Percentiles rank a stretch among this genome's conserved stretches.
Evolutionary conservation across 306 rosid genomes (phyloP).

Genomic region (Abrus pulchellus): DNA sequence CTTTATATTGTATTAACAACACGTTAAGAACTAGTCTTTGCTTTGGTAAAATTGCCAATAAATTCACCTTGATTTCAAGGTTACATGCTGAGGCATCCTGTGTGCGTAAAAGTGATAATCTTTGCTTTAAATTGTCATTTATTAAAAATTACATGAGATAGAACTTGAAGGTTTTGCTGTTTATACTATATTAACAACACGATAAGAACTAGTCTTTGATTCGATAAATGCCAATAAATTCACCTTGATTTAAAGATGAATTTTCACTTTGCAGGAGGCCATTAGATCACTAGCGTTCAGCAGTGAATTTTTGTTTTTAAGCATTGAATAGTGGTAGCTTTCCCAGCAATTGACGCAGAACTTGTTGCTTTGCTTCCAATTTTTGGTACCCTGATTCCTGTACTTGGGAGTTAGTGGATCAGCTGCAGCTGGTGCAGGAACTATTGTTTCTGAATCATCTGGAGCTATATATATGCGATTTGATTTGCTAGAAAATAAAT

Average conservation of each 20-base stretch:
- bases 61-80: constrained; percentile 19
- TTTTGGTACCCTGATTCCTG: constrained; percentile 71
- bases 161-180: no score
- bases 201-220: no score
- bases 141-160: neutral
- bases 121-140: constrained; percentile 13
- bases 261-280: constrained; percentile 64
- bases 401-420: constrained; percentile 75
- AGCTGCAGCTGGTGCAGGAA: constrained; percentile 85
- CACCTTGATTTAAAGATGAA: constrained; percentile 22
- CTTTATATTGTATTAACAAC: neutral
- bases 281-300: constrained; percentile 80
- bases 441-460: constrained; percentile 77
- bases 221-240: neutral
- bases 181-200: no score
- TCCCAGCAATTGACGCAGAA: constrained; percentile 78
- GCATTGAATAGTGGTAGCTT: constrained; percentile 67
- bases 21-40: constrained; percentile 8
- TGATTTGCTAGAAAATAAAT: constrained; percentile 26
- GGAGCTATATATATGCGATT: constrained; percentile 59
- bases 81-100: constrained; percentile 15
- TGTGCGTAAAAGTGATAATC: neutral
- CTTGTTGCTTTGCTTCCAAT: constrained; percentile 80
- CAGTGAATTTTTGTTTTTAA: constrained; percentile 54
- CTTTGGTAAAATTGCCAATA: constrained; percentile 14